phyloP scores from a whole-genome alignment of 2,329 filamentous ascomycete species.

The Nemania abortiva region DNA sequence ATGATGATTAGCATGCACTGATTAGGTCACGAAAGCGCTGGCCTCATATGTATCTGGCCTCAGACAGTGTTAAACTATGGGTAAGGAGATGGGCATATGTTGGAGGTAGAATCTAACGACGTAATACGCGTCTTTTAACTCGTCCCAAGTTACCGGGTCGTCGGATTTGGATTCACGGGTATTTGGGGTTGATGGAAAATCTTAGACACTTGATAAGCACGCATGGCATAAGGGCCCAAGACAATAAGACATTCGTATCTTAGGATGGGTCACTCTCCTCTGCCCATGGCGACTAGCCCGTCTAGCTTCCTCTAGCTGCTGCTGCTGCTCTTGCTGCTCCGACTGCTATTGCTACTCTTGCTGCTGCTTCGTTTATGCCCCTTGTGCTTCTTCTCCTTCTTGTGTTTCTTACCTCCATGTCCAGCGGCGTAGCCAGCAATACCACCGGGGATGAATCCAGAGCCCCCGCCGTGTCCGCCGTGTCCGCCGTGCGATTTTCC shows the following conservation, averaged over 20 bases:
- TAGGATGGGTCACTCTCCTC: background rate
- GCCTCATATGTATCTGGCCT: too few relatives aligned
- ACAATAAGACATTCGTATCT: background rate
- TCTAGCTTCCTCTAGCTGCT: constrained; percentile 38
- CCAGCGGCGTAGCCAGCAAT: constrained; percentile 37
- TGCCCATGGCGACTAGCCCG: background rate
- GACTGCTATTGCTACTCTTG: constrained; percentile 42
- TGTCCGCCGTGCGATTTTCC: constrained; percentile 23
- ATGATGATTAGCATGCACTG: too few relatives aligned
- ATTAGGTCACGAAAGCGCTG: too few relatives aligned
- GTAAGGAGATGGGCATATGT: too few relatives aligned
- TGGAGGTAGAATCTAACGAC: too few relatives aligned
- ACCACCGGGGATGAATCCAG: constrained; percentile 38
- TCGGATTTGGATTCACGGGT: too few relatives aligned
- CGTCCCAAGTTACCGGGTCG: too few relatives aligned
- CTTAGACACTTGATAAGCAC: too few relatives aligned
- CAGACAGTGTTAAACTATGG: too few relatives aligned
- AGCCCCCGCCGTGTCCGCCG: constrained; percentile 33
- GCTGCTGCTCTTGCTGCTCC: constrained; percentile 40
- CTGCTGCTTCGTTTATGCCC: constrained; percentile 45
- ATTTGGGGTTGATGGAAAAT: too few relatives aligned
- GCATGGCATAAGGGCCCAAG: too few relatives aligned
- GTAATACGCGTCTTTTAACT: too few relatives aligned
- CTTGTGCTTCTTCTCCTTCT: constrained; percentile 48
- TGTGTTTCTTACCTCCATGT: constrained; percentile 44